Base-by-base conservation (phyloP, 1,139 yeast genomes). In the Suhomyces coccinellae region DNA sequence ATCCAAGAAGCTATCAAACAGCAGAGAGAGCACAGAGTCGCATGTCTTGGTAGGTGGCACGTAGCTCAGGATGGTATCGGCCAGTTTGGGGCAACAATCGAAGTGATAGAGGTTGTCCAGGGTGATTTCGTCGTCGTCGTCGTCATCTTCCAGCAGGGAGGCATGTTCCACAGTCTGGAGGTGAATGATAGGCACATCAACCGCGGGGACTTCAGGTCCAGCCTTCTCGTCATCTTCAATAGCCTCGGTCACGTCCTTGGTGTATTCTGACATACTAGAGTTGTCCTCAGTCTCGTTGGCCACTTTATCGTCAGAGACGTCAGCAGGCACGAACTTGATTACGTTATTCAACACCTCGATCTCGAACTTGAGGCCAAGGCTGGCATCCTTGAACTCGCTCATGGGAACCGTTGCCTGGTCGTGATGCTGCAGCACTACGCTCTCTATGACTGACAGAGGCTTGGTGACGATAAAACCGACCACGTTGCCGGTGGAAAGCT, bases 381-480 rank as follows among this genome's bases (percentile, higher is more conserved):
- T 41, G 1, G 72, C 65, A 22, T 52, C 46, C 6, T 52, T 57
- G 52, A 70, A 70, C 11, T 56, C 54, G 3, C 43, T 35, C 33
- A 67, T 51, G 6, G 63, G 61, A 34, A 68, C 57, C 2, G 36
- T 33, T 9, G 41, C 45, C 22, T 31, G 44, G 16, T 41, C 40
- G n/a, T 35, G 13, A 47, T 46, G 46, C 29, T 48, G 33, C n/a
- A 49, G 50, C 36, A 58, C 41, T 13, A 58, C 54, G 11, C 49
- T 41, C 16, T 47, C 51, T 35, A 66, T 63, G 33, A 43, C 48
- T 26, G 51, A 48, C n/a, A 67, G 65, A 4, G 66, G 73, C 44
- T 55, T 61, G 36, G 63, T 54, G 36, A 71, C 54, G 36, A 71
- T 64, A 36, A 71, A 66, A 9, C 74, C 71, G 17, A 71, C 50